Conservation (phyloP, 768 basidiomycete species). For the Suillus ampliporus region DNA sequence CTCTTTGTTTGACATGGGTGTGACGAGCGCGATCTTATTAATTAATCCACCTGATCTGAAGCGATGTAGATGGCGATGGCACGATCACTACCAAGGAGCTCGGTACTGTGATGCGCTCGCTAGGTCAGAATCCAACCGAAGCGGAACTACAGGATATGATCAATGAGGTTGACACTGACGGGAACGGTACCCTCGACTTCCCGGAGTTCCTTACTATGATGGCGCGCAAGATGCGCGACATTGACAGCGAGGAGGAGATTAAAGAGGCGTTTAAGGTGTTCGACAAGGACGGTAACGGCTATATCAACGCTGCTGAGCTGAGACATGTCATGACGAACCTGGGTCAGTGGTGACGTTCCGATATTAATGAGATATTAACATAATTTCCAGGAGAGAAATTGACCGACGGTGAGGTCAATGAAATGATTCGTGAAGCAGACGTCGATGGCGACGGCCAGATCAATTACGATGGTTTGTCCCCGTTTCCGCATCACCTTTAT, state of each 20-base stretch:
- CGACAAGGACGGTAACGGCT: slow-evolving; percentile 95
- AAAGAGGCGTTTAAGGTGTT: slow-evolving; percentile 97
- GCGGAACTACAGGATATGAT: slow-evolving; percentile 95
- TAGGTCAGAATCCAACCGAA: slow-evolving; percentile 93
- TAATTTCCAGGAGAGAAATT: slow-evolving; percentile 75
- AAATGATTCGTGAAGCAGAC: slow-evolving; percentile 98
- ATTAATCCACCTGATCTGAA: neutral
- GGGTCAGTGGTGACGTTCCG: slow-evolving; percentile 50
- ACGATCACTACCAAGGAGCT: slow-evolving; percentile 91
- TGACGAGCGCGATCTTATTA: slow-evolving; percentile 23
- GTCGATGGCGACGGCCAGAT: slow-evolving; percentile 95
- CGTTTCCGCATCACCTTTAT: slow-evolving; percentile 6
- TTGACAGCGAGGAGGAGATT: slow-evolving; percentile 93
- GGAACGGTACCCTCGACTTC: slow-evolving; percentile 87
- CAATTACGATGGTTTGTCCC: slow-evolving; percentile 74
- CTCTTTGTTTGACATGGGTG: slow-evolving; percentile 96
- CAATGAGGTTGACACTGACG: slow-evolving; percentile 91
- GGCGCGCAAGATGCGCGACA: slow-evolving; percentile 90
- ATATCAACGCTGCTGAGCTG: slow-evolving; percentile 85
- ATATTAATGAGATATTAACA: slow-evolving; percentile 13
- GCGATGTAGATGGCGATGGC: slow-evolving; percentile 79
- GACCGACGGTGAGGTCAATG: slow-evolving; percentile 85
- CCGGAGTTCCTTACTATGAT: slow-evolving; percentile 86
- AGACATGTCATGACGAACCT: slow-evolving; percentile 92
- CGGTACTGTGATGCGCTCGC: slow-evolving; percentile 91